These are phyloP conservation scores for Thermochaetoides thermophila DNA, from an alignment of 495 filamentous ascomycete species.

Conservation along the genomic window DNA sequence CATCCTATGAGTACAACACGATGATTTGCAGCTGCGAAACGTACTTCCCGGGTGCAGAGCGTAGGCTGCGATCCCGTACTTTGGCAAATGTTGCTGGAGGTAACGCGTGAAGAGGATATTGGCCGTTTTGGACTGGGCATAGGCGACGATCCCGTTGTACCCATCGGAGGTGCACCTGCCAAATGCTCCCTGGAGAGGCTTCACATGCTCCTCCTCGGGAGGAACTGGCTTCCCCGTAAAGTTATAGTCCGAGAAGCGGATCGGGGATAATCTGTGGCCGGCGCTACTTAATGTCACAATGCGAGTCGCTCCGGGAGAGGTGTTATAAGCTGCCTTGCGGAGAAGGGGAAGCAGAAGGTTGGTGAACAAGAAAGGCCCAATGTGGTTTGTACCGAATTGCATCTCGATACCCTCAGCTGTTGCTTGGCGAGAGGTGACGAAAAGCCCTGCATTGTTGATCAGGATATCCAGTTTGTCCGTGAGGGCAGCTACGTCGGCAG, in stretches of 20 bases:
- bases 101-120: constrained; percentile 43
- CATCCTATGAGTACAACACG: neutral
- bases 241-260: constrained; percentile 44
- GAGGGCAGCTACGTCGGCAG: constrained; percentile 21
- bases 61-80: constrained; percentile 23
- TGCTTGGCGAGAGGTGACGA: constrained; percentile 18
- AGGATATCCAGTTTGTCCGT: constrained; percentile 37
- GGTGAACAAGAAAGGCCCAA: constrained; percentile 44
- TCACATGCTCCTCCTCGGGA: constrained; percentile 22
- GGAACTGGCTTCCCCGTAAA: constrained; percentile 30
- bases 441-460: constrained; percentile 40
- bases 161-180: constrained; percentile 26
- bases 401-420: constrained; percentile 37
- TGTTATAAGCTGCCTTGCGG: constrained; percentile 19
- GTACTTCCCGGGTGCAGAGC: constrained; percentile 36
- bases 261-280: constrained; percentile 35
- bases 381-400: constrained; percentile 45
- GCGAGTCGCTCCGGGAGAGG: constrained; percentile 22
- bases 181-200: constrained; percentile 18
- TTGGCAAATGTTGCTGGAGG: constrained; percentile 24
- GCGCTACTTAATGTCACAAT: constrained; percentile 31
- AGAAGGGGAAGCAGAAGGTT: constrained; percentile 38
- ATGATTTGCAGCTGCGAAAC: constrained; percentile 2
- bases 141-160: constrained; percentile 39
- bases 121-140: constrained; percentile 45